phyloP scores from a whole-genome alignment of 2,329 filamentous ascomycete species.

The Beauveria brongniartii region DNA sequence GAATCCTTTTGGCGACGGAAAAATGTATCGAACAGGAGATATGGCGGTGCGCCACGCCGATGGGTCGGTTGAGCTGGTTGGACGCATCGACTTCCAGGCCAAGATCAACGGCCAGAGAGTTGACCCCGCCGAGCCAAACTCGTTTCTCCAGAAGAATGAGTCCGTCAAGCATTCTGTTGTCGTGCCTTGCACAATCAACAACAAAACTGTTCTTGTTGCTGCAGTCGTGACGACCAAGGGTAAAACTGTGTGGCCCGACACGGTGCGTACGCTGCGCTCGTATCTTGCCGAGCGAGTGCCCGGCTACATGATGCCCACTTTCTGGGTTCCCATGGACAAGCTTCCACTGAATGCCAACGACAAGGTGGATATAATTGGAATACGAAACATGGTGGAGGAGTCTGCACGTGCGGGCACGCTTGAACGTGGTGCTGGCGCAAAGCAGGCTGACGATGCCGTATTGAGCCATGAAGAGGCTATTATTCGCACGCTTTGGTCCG shows the following conservation, averaged over 20 bases:
- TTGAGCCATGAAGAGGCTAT: background rate
- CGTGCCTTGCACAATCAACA: background rate
- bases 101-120: conserved; percentile 19
- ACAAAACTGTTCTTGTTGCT: background rate
- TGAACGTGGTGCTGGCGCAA: background rate
- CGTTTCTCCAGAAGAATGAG: background rate
- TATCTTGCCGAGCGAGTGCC: background rate
- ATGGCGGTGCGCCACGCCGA: conserved; percentile 13
- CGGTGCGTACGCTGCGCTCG: background rate
- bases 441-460: background rate
- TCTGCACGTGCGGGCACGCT: background rate
- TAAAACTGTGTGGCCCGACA: background rate
- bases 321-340: background rate
- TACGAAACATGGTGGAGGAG: background rate
- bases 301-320: background rate
- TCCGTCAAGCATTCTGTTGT: background rate
- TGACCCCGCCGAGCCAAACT: conserved; percentile 8
- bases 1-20: background rate
- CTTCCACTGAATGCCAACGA: background rate
- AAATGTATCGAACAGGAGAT: conserved; percentile 17
- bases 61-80: conserved; percentile 15
- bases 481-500: background rate
- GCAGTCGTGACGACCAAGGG: background rate
- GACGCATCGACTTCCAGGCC: conserved; percentile 18
- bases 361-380: background rate